A percentile compares a stretch with the other conserved stretches of the same genome.
These are phyloP conservation scores for Sporobolomyces phaffii DNA, from an alignment of 768 basidiomycete species.

Conservation along the genomic window DNA sequence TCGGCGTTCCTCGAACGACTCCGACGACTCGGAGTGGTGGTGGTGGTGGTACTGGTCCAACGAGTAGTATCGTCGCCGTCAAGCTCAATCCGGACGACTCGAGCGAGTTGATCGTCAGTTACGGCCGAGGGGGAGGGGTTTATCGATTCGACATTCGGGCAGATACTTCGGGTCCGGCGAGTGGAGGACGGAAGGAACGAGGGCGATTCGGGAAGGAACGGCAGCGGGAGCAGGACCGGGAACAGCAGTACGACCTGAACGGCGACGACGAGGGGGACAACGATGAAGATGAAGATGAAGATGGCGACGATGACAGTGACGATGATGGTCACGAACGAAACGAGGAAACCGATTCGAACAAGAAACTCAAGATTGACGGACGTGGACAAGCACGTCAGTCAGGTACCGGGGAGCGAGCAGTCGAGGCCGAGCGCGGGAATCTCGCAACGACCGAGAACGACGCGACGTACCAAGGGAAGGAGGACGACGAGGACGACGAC, in stretches of 20 bases:
- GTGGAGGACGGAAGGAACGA: neutral
- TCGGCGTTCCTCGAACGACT: slow-evolving; percentile 29
- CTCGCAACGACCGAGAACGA: neutral
- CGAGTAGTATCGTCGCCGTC: slow-evolving; percentile 38
- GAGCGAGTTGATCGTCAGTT: slow-evolving; percentile 37
- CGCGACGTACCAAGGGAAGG: neutral
- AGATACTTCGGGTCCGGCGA: slow-evolving; percentile 1
- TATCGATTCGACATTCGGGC: slow-evolving; percentile 38
- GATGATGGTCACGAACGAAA: no score
- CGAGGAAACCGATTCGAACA: neutral
- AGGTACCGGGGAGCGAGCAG: neutral
- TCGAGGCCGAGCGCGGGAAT: neutral
- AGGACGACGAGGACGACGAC: neutral
- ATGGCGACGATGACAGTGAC: neutral
- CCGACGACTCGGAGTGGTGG: no score
- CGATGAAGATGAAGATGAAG: neutral
- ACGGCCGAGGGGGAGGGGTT: slow-evolving; percentile 29
- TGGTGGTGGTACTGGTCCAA: no score
- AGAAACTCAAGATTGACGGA: neutral
- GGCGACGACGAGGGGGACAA: neutral
- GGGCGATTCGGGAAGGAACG: neutral
- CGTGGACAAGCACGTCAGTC: neutral
- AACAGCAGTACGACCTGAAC: no score
- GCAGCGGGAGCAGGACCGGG: neutral
- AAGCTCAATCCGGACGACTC: slow-evolving; percentile 31